Conservation (phyloP, 352 stramenopile species). For the Phytophthora cactorum region DNA sequence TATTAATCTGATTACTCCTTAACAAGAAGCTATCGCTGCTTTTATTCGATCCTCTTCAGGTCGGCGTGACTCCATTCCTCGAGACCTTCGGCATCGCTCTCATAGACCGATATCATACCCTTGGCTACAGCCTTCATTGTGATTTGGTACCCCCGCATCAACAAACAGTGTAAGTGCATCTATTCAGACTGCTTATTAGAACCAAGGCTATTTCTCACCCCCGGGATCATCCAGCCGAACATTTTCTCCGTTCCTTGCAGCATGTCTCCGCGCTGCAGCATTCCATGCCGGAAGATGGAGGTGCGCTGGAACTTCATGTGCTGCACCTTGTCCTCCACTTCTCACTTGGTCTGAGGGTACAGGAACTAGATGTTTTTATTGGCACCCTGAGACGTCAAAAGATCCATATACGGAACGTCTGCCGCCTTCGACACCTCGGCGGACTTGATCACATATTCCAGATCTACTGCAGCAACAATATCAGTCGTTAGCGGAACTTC, state of each 20-base stretch:
- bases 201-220: no score
- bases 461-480: slow-evolving; percentile 13
- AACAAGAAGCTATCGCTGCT: background rate
- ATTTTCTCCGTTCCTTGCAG: no score
- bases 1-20: no score
- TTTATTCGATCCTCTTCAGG: slow-evolving; percentile 56
- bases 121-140: no score
- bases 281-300: slow-evolving; percentile 62
- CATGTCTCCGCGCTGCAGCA: no score
- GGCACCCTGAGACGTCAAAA: slow-evolving; percentile 62
- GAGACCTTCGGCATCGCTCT: slow-evolving; percentile 44
- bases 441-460: slow-evolving; percentile 55
- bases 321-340: slow-evolving; percentile 69
- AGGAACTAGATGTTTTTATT: slow-evolving; percentile 82
- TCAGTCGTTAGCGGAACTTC: slow-evolving; percentile 6
- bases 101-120: slow-evolving; percentile 80
- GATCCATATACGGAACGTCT: slow-evolving; percentile 62
- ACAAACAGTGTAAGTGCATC: slow-evolving; percentile 3
- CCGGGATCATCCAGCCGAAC: no score
- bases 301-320: slow-evolving; percentile 57
- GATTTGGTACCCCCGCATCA: slow-evolving; percentile 43
- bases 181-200: background rate
- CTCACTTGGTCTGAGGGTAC: no score
- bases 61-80: slow-evolving; percentile 60
- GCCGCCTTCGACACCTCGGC: slow-evolving; percentile 53